Base-by-base conservation (phyloP, 2,329 filamentous ascomycete genomes). In the Neofusicoccum cordaticola region DNA sequence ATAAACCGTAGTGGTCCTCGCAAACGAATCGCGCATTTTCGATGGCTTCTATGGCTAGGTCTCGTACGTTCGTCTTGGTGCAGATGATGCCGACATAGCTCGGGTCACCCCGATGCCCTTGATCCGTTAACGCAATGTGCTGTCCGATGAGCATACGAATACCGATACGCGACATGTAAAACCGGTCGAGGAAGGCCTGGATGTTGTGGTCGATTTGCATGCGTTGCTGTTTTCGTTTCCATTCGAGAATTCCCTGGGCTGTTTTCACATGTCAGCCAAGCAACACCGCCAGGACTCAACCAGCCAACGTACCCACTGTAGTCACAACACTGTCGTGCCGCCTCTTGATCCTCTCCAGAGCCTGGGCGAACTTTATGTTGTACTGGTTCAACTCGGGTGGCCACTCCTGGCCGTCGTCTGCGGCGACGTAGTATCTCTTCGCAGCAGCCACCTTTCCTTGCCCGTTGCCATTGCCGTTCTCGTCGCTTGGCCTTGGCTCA, bases 101-200 rank as follows among this genome's bases (percentile, higher is more conserved):
- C 42, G 93, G 92, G 77, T 98, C 94, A 67, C 89, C 88, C 70
- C 93, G 88, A 71, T 95, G 90, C 72, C 89, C 91, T 80, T 98
- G 93, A 77, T 98, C 94, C 5, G 93, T 97, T 66, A 99, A 84
- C 66, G 95, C 95, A 73, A 99, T 97, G 82, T 99, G 95, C 78
- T 99, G 95, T 62, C 95, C 95, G 72, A 99, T 97, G 58, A 99
- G 88, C 95, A 99, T 99, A 71, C 95, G 91, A 71, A 99, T 99
- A 69, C 95, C 95, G 74, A 99, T 99, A 68, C 95, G 92, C 50
- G 93, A 97, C 95, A 99, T 99, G 84, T 99, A 99, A 80, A 99
- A 99, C 66, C 95, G 91, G 80, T 99, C 95, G 69, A 99, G 87
- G 83, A 99, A 99, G 63, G 92, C 90, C 78, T 99, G 95, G 66